Conservation (phyloP, 495 filamentous ascomycete species). For the Umbilicaria muhlenbergii region DNA sequence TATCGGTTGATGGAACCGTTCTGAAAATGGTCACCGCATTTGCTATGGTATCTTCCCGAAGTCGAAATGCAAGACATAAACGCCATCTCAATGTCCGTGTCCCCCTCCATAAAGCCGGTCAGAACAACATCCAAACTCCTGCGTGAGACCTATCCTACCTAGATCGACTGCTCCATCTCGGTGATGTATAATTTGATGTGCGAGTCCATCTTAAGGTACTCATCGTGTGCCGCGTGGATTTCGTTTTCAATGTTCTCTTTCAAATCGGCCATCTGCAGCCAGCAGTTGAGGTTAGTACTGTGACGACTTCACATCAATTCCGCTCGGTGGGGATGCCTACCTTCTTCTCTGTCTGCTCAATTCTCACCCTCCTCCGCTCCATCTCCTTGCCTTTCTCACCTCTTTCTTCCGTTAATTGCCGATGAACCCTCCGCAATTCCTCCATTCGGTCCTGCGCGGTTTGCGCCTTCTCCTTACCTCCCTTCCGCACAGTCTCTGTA, state of each 20-base stretch:
- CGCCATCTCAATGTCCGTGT: too few species aligned
- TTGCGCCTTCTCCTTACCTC: slow-evolving; percentile 65
- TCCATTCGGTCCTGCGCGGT: slow-evolving; percentile 78
- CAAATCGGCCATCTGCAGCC: slow-evolving; percentile 74
- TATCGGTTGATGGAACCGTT: neutral
- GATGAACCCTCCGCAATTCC: slow-evolving; percentile 67
- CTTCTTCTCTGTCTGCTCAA: slow-evolving; percentile 98
- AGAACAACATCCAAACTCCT: too few species aligned
- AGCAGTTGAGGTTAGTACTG: slow-evolving; percentile 18
- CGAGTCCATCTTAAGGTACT: slow-evolving; percentile 90
- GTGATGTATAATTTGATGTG: slow-evolving; percentile 96
- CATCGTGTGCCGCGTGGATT: slow-evolving; percentile 69
- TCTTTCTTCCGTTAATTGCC: slow-evolving; percentile 67
- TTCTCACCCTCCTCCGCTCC: slow-evolving; percentile 74
- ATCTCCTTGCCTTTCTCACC: slow-evolving; percentile 76
- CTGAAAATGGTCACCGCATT: too few species aligned
- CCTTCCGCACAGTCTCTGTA: slow-evolving; percentile 62
- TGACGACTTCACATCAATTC: neutral
- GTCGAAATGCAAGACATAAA: too few species aligned
- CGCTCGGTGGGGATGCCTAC: slow-evolving; percentile 27
- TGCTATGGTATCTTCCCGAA: too few species aligned
- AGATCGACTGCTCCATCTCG: slow-evolving; percentile 77
- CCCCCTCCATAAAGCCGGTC: too few species aligned
- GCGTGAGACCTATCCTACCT: neutral
- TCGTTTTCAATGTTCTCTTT: slow-evolving; percentile 95